phyloP scores from a whole-genome alignment of 768 basidiomycete species.

The Rhizopogon vulgaris region DNA sequence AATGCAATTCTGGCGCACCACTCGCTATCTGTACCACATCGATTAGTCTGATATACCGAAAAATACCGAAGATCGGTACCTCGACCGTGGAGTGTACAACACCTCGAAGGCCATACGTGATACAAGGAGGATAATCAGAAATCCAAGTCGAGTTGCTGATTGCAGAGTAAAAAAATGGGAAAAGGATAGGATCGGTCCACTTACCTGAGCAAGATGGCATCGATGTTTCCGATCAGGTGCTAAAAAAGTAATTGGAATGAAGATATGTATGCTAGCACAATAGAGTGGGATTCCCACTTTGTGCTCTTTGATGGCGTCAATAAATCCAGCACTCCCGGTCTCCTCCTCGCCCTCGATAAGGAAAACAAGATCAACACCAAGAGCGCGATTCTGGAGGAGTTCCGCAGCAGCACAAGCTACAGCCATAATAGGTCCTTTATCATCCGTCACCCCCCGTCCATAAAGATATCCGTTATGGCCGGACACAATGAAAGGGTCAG shows the following conservation, averaged over 20 bases:
- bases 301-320: conserved; percentile 63
- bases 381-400: conserved; percentile 60
- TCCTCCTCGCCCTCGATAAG: conserved; percentile 97
- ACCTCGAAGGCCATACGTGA: conserved; percentile 92
- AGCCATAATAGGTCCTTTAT: conserved; percentile 94
- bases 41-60: neutral
- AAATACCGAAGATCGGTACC: conserved; percentile 30
- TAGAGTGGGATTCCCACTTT: conserved; percentile 44
- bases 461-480: conserved; percentile 88
- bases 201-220: conserved; percentile 85
- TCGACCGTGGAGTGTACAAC: conserved; percentile 84
- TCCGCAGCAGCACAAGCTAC: conserved; percentile 86
- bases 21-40: conserved; percentile 51
- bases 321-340: conserved; percentile 84
- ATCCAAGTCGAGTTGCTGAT: conserved; percentile 95
- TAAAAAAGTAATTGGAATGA: conserved; percentile 22
- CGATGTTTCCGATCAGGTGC: conserved; percentile 80
- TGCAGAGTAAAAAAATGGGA: neutral
- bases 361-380: conserved; percentile 85
- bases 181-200: conserved; percentile 1
- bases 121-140: conserved; percentile 83
- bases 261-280: neutral
- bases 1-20: conserved; percentile 77
- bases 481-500: conserved; percentile 75
- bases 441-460: conserved; percentile 87